A percentile compares a stretch with the other conserved stretches of the same genome.
These are phyloP conservation scores for Venturia oleaginea DNA, from an alignment of 2,329 filamentous ascomycete genomes.

Conservation along the genomic window DNA sequence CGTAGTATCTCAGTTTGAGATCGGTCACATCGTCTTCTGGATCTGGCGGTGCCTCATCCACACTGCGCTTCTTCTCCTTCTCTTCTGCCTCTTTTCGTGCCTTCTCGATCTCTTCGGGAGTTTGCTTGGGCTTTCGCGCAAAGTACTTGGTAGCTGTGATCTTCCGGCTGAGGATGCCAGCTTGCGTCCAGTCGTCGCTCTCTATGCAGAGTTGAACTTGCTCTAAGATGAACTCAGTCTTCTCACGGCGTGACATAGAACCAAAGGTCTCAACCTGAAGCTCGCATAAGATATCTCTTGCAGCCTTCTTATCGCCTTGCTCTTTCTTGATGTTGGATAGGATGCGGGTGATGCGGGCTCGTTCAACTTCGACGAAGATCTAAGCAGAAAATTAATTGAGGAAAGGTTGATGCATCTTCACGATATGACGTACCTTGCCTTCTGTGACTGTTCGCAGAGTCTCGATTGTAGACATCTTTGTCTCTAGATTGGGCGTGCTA, in stretches of 20 bases:
- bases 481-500: conserved; percentile 73
- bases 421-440: conserved; percentile 58
- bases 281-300: conserved; percentile 90
- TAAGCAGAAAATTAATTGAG: conserved; percentile 24
- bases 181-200: conserved; percentile 92
- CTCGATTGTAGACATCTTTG: conserved; percentile 89
- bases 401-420: neutral
- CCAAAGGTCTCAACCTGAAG: conserved; percentile 98
- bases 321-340: conserved; percentile 96
- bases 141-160: conserved; percentile 86
- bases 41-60: conserved; percentile 67
- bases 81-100: conserved; percentile 77
- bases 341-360: conserved; percentile 88
- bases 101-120: conserved; percentile 79
- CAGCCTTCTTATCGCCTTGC: conserved; percentile 83
- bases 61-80: conserved; percentile 70
- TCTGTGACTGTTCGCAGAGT: conserved; percentile 93
- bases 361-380: conserved; percentile 99
- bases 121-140: conserved; percentile 82
- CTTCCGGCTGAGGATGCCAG: conserved; percentile 86
- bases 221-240: conserved; percentile 96
- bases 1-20: conserved; percentile 90
- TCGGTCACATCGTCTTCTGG: conserved; percentile 87
- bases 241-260: conserved; percentile 93
- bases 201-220: conserved; percentile 94